Base-by-base conservation (phyloP, 768 basidiomycete species). In the Brasilioporus rufonigricans region DNA sequence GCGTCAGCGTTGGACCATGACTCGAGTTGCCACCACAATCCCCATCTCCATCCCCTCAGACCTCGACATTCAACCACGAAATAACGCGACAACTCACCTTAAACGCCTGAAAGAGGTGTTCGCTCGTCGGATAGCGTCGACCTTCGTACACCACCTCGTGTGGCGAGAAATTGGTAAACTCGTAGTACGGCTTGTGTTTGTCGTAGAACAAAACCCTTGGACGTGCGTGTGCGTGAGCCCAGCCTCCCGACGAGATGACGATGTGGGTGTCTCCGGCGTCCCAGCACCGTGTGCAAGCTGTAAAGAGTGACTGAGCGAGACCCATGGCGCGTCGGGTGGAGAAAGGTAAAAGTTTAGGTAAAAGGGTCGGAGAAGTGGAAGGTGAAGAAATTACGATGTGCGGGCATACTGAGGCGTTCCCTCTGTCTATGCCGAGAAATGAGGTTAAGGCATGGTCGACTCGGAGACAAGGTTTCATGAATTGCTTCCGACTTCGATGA, bases 101-200 rank as follows among this genome's bases (percentile, higher is more conserved):
- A 74, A 87, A 84, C 0, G 87, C 86, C 62, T 89, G 87, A 61
- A 87, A 89, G 19, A 89, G 78, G 67, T 89, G 88, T 61, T 89
- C 88, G 65, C 85, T 86, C 8, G 87, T 90, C 0, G 86, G 85
- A 59, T 89, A 90, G 39, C 72, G 73, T 63, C 82, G 84, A 19
- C 82, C 81, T 23, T 81, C 76, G 60, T 87, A 85, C 18, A 77
- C 64, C 9, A 90, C 83, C n/a, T 82, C 76, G 67, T 88, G 85
- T 0, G 81, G 67, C 1, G 88, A 88, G 62, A 87, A 88, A 61
- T 88, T 88, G 8, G 86, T 87, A 61, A 88, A 87, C 18, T 83
- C 85, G 61, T 87, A 87, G 57, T 85, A 75, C 2, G 84, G 85
- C 50, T 84, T 76, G 33, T 79, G 69, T 62, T 81, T 87, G 47